These are phyloP conservation scores for Citrus trifoliata DNA, from an alignment of 345 rosid genomes.

Conservation along the genomic window DNA sequence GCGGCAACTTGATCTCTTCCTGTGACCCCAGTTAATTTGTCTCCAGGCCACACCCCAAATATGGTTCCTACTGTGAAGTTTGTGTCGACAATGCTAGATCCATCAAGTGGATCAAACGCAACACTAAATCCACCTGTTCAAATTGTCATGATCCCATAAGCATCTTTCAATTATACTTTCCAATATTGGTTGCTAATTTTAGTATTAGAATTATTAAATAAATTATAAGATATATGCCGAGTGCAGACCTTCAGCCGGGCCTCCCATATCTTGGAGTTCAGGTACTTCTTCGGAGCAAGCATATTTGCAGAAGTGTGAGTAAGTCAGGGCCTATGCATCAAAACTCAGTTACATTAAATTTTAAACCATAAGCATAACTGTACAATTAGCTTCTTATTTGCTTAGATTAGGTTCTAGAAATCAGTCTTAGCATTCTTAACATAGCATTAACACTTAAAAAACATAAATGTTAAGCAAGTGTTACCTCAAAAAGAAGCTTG, in stretches of 20 bases:
- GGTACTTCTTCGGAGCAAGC: slow-evolving; percentile 98
- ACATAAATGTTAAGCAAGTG: background rate
- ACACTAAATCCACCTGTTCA: slow-evolving; percentile 83
- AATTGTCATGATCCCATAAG: background rate
- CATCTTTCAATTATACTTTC: background rate
- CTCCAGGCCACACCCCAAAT: slow-evolving; percentile 99
- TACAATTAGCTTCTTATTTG: background rate
- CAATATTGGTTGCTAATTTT: background rate
- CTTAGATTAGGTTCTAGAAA: background rate
- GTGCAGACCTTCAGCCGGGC: slow-evolving; percentile 78
- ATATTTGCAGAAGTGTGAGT: slow-evolving; percentile 91
- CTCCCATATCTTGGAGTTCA: slow-evolving; percentile 97
- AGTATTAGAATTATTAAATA: background rate
- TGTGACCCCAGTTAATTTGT: slow-evolving; percentile 73
- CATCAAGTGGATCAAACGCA: slow-evolving; percentile 90
- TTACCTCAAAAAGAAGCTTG: slow-evolving; percentile 91
- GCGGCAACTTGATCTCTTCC: slow-evolving; percentile 94
- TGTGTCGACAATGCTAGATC: slow-evolving; percentile 83
- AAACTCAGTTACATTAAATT: background rate
- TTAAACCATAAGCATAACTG: too few species aligned
- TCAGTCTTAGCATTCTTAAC: background rate
- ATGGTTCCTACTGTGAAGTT: slow-evolving; percentile 92
- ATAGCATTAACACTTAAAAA: background rate
- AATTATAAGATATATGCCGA: slow-evolving; percentile 17
- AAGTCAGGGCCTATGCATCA: slow-evolving; percentile 62